Evolutionary conservation across 495 filamentous ascomycete species (phyloP).

Genomic region (Aeminium ludgeri): DNA sequence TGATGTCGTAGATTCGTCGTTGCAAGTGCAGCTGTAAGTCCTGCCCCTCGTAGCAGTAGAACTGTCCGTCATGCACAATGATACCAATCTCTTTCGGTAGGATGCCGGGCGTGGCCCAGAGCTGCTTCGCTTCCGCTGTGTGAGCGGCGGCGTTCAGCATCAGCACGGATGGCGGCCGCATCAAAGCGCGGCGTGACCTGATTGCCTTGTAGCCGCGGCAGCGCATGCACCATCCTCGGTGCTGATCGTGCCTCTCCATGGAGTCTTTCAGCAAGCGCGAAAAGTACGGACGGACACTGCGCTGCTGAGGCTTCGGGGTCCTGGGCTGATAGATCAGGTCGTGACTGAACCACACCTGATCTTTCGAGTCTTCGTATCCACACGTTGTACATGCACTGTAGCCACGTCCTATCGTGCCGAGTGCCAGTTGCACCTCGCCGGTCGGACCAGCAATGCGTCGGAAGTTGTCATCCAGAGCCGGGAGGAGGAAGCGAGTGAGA

Average conservation of each 20-base stretch:
- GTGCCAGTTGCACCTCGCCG: conserved; percentile 40
- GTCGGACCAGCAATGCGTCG: conserved; percentile 41
- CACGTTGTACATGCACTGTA: conserved; percentile 71
- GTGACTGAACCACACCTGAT: conserved; percentile 53
- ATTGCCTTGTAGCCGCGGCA: conserved; percentile 77
- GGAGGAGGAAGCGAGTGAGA: conserved; percentile 59
- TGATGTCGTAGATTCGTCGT: conserved; percentile 46
- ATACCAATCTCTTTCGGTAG: conserved; percentile 84
- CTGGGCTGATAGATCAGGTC: conserved; percentile 67
- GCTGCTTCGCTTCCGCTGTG: conserved; percentile 49
- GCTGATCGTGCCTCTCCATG: conserved; percentile 66
- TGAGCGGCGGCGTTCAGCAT: conserved; percentile 67
- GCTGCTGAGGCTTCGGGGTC: conserved; percentile 11
- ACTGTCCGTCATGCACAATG: conserved; percentile 60
- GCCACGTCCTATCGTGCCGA: conserved; percentile 37
- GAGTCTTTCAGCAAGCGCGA: conserved; percentile 72
- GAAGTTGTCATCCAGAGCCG: conserved; percentile 54
- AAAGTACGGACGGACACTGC: conserved; percentile 42
- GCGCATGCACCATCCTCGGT: conserved; percentile 74
- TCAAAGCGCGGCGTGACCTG: conserved; percentile 59
- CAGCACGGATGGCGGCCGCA: conserved; percentile 61
- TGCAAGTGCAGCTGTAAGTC: conserved; percentile 55
- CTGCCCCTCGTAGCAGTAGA: conserved; percentile 81
- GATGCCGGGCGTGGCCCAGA: conserved; percentile 81
- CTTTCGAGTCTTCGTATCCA: conserved; percentile 53